These are phyloP conservation scores for Alloteropsis angusta DNA, from an alignment of 202 grass and related monocot genomes.

Conservation along the genomic window DNA sequence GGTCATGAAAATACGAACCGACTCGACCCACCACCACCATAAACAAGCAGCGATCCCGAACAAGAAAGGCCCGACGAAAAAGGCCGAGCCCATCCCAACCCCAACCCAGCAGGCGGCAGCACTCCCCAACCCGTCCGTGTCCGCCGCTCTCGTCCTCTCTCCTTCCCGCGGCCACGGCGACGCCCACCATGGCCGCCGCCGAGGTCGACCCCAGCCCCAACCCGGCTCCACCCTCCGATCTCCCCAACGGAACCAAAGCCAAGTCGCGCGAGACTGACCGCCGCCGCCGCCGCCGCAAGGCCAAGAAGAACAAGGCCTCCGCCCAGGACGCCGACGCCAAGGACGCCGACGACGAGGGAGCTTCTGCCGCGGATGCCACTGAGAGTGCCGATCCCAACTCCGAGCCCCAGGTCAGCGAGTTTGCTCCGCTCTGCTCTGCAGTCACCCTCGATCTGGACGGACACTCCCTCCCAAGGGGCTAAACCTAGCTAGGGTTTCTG, in stretches of 20 bases:
- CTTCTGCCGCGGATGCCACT: neutral
- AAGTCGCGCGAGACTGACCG: slow-evolving; percentile 19
- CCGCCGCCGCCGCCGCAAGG: slow-evolving; percentile 15
- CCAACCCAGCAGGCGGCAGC: no score
- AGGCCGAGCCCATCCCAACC: no score
- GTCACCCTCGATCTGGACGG: neutral
- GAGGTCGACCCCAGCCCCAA: neutral
- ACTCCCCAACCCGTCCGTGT: no score
- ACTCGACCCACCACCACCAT: no score
- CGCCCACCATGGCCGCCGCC: neutral
- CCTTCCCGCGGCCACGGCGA: neutral
- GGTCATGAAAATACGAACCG: no score
- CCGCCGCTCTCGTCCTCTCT: neutral
- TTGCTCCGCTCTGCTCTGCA: no score
- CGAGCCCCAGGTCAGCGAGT: neutral
- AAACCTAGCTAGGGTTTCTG: slow-evolving; percentile 20
- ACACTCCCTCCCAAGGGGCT: no score
- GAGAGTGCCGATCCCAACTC: neutral
- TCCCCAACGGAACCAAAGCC: neutral
- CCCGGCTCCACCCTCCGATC: neutral
- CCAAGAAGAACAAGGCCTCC: slow-evolving; percentile 24
- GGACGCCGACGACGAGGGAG: neutral
- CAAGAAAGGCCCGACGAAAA: no score
- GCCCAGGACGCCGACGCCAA: neutral
- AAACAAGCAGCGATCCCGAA: no score